Percentiles rank a stretch among this genome's conserved stretches.
Evolutionary conservation across 176 grass and related monocot species (phyloP).

Genomic region (Zea luxurians): DNA sequence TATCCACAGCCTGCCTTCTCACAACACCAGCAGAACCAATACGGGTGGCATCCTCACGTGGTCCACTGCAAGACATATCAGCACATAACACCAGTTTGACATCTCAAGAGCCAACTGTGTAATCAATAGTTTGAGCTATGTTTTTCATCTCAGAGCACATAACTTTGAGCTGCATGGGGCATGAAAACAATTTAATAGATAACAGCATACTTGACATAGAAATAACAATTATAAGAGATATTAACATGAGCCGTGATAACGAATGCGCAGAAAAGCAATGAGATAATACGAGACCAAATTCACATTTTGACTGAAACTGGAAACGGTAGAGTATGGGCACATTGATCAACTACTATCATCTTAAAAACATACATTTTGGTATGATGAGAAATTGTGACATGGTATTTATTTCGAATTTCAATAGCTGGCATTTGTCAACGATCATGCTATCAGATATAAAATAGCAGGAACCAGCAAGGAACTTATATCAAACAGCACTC

Average conservation of each 20-base stretch:
- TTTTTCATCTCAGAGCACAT: not conserved
- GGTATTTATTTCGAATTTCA: not conserved
- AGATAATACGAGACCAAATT: not conserved
- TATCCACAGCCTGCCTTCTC: constrained; percentile 86
- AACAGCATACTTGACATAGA: not conserved
- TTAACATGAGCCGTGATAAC: not conserved
- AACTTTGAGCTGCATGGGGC: not conserved
- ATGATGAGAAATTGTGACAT: not conserved
- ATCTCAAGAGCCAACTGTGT: not conserved
- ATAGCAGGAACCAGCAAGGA: not conserved
- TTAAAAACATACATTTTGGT: not conserved
- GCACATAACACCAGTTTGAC: not conserved
- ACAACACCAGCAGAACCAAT: constrained; percentile 88
- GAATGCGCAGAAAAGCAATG: not conserved
- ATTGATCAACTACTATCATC: not conserved
- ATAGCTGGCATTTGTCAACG: not conserved
- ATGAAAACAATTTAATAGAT: not conserved
- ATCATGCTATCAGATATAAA: not conserved
- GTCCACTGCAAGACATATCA: not conserved
- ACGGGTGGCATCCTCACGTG: constrained; percentile 59
- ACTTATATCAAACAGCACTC: too few relatives aligned
- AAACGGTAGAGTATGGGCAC: not conserved
- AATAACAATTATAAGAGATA: too few relatives aligned
- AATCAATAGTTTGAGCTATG: not conserved
- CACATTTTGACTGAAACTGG: not conserved